Evolutionary conservation across 1,284 basidiomycete genomes (phyloP).

Genomic region (Puccinia triticina): DNA sequence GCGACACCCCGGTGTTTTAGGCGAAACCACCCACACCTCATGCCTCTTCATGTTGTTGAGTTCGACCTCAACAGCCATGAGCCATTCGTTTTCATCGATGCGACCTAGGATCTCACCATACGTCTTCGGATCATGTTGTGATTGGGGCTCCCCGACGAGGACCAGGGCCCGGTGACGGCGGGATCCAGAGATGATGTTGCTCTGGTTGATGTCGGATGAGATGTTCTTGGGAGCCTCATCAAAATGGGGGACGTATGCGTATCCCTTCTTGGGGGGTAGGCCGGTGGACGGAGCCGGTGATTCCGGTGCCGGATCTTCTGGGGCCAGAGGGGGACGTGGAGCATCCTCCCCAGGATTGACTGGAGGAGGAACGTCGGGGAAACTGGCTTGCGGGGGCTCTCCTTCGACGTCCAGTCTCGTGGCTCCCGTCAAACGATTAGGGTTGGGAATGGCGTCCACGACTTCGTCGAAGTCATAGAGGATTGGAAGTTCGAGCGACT

Average conservation of each 20-base stretch:
- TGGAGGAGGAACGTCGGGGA: no score
- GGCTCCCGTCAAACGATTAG: no score
- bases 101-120: not conserved
- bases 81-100: not conserved
- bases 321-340: not conserved
- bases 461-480: no score
- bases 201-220: not conserved
- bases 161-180: not conserved
- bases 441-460: not conserved
- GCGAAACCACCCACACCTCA: not conserved
- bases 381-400: no score
- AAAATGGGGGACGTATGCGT: slow-evolving; percentile 4
- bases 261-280: not conserved
- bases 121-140: not conserved
- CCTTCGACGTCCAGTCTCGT: no score
- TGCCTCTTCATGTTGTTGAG: slow-evolving; percentile 5
- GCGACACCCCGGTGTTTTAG: not conserved
- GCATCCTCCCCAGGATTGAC: no score
- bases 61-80: not conserved
- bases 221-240: not conserved
- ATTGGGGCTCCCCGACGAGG: not conserved
- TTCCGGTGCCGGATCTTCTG: not conserved
- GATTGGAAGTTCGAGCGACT: no score
- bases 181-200: not conserved
- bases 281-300: not conserved